phyloP scores from a whole-genome alignment of 495 filamentous ascomycete species.

The Parachaetomium inaequale region DNA sequence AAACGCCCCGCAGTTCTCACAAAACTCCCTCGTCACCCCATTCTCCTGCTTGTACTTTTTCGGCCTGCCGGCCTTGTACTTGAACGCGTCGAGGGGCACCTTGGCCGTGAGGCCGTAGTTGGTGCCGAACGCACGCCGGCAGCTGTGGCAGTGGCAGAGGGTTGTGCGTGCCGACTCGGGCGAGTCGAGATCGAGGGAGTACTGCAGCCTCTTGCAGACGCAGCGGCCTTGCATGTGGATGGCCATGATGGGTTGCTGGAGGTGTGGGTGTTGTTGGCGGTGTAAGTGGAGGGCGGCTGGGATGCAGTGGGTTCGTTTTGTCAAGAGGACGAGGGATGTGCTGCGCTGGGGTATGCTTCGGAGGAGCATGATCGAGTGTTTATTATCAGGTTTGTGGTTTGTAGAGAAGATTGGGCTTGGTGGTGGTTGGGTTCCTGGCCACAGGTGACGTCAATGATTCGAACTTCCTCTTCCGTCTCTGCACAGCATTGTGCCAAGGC shows the following conservation, averaged over 20 bases:
- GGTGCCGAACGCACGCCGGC: constrained; percentile 60
- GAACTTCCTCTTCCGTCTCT: too few relatives aligned
- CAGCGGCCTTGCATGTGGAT: constrained; percentile 25
- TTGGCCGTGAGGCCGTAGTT: constrained; percentile 64
- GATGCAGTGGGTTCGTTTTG: too few relatives aligned
- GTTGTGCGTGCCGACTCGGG: constrained; percentile 53
- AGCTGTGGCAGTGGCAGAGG: constrained; percentile 63
- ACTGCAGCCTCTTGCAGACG: constrained; percentile 23
- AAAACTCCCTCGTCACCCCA: constrained; percentile 54
- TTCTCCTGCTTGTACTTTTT: constrained; percentile 30
- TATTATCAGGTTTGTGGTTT: neutral
- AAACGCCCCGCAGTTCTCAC: constrained; percentile 57
- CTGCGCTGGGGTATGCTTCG: too few relatives aligned
- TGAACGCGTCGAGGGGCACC: constrained; percentile 32
- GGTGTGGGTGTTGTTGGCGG: neutral
- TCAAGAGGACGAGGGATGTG: neutral
- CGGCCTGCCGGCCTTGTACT: constrained; percentile 22
- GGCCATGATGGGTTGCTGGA: neutral
- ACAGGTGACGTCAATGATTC: neutral
- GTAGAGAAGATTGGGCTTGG: neutral
- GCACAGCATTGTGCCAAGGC: too few relatives aligned
- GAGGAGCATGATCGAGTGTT: neutral
- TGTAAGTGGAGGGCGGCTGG: neutral
- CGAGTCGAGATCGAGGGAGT: constrained; percentile 22
- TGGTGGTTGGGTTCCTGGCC: neutral